Base-by-base conservation (phyloP, 2,329 filamentous ascomycete genomes). In the Hymenoscyphus scutula region DNA sequence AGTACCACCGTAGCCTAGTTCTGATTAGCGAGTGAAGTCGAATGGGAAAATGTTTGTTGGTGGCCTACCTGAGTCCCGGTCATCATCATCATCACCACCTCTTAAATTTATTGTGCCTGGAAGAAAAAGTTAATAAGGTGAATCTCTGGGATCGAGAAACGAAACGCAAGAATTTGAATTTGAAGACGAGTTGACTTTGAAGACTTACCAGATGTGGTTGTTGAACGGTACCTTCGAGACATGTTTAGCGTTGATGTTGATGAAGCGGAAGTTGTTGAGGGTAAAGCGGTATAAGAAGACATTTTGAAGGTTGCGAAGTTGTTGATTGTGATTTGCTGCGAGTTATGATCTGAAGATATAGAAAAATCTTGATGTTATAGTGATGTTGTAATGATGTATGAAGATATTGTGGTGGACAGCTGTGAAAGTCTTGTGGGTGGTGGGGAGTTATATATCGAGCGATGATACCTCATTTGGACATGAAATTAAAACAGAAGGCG, bases 61-160 rank as follows among this genome's bases (percentile, higher is more conserved):
- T 23, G 57, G 30, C 45, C 29, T 59, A 59, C 41, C 51, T 54
- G 51, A 27, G 51, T 59, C 57, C 29, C 57, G 41, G 5, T n/a
- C n/a, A n/a, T 23, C 57, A 53, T 53, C 57, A 15, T 59, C 45
- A 25, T 53, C 57, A 23, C 32, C 57, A 37, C 29, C 8, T 10
- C 45, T 6, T 32, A 34, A 53, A 30, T 19, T 53, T 30, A 23
- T 13, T 34, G 32, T 23, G 41, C 27, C 57, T 59, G 19, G 17
- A 25, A 17, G 41, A 17, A 51, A 29, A 53, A 58, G 54, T 61
- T 45, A 61, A 54, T 17, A 13, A 8, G 27, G 8, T 27, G 30
- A 11, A 10, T 56, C 17, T 19, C 0, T 11, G 30, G 53, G 5
- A 11, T 19, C 37, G 29, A 13, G 2, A 25, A 29, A 29, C 29